Evolutionary conservation across 345 rosid species (phyloP).

Genomic region (Punica granatum): DNA sequence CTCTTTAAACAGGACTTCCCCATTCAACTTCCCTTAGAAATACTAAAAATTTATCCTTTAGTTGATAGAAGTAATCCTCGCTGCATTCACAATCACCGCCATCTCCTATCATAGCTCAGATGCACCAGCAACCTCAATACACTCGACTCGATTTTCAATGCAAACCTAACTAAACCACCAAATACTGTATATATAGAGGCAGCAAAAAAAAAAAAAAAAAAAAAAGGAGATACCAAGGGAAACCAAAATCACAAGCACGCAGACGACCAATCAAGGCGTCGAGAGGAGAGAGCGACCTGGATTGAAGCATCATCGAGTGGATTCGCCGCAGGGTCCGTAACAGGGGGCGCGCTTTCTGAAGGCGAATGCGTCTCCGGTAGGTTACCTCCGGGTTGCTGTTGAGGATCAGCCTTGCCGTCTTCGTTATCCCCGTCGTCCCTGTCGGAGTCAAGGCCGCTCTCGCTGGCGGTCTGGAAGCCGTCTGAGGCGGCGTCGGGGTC

Average conservation of each 20-base stretch:
- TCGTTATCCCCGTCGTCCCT: conserved; percentile 5
- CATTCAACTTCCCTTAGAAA: too few species aligned
- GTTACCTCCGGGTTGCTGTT: not conserved
- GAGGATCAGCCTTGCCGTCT: not conserved
- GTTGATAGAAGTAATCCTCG: too few species aligned
- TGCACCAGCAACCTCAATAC: too few species aligned
- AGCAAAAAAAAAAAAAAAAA: too few species aligned
- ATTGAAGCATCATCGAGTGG: conserved; percentile 2
- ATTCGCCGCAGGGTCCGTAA: not conserved
- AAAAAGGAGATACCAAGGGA: not conserved
- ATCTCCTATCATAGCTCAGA: too few species aligned
- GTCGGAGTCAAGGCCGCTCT: conserved; percentile 47
- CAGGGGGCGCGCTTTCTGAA: not conserved
- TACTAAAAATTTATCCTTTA: too few species aligned
- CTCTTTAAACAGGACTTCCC: too few species aligned
- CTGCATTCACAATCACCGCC: too few species aligned
- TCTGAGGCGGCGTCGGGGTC: conserved; percentile 76
- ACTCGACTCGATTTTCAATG: too few species aligned
- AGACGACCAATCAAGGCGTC: not conserved
- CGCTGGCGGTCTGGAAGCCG: conserved; percentile 95
- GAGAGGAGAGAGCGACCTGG: not conserved
- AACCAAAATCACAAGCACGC: not conserved
- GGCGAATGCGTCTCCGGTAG: conserved; percentile 1
- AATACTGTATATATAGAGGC: too few species aligned
- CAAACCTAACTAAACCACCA: not conserved